Conservation (phyloP, 2,329 filamentous ascomycete genomes). For the Aspergillus novofumigatus region DNA sequence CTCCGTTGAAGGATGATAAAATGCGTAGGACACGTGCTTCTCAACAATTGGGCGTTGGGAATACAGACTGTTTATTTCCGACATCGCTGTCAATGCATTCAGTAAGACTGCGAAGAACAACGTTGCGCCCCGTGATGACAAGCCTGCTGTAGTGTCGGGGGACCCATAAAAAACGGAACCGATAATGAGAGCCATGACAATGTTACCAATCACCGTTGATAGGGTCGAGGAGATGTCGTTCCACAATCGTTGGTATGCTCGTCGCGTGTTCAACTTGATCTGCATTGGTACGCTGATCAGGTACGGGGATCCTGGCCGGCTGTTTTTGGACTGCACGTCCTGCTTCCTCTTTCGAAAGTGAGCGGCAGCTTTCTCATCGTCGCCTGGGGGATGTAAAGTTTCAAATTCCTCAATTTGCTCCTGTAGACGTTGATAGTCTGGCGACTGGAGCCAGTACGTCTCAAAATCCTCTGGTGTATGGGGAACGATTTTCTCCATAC, state of each 20-base stretch:
- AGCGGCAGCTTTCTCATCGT: slow-evolving; percentile 26
- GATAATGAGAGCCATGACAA: slow-evolving; percentile 70
- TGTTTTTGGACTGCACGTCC: slow-evolving; percentile 35
- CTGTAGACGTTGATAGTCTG: slow-evolving; percentile 39
- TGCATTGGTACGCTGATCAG: slow-evolving; percentile 71
- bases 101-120: slow-evolving; percentile 83
- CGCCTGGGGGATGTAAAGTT: slow-evolving; percentile 25
- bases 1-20: slow-evolving; percentile 24
- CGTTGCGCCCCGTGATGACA: slow-evolving; percentile 70
- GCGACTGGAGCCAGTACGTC: slow-evolving; percentile 50
- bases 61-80: slow-evolving; percentile 40
- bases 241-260: slow-evolving; percentile 70
- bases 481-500: slow-evolving; percentile 60
- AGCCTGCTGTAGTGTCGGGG: slow-evolving; percentile 58
- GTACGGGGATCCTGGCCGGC: slow-evolving; percentile 68
- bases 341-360: slow-evolving; percentile 32
- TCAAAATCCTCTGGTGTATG: slow-evolving; percentile 66
- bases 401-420: slow-evolving; percentile 36
- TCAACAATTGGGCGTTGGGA: slow-evolving; percentile 23
- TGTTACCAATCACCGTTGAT: slow-evolving; percentile 60
- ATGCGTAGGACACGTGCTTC: slow-evolving; percentile 29
- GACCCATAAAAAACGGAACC: slow-evolving; percentile 77
- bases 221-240: slow-evolving; percentile 72
- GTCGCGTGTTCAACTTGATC: slow-evolving; percentile 70
- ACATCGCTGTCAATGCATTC: slow-evolving; percentile 65